Evolutionary conservation across 805 yeast species (phyloP).

Genomic region (Candida ponderosae): DNA sequence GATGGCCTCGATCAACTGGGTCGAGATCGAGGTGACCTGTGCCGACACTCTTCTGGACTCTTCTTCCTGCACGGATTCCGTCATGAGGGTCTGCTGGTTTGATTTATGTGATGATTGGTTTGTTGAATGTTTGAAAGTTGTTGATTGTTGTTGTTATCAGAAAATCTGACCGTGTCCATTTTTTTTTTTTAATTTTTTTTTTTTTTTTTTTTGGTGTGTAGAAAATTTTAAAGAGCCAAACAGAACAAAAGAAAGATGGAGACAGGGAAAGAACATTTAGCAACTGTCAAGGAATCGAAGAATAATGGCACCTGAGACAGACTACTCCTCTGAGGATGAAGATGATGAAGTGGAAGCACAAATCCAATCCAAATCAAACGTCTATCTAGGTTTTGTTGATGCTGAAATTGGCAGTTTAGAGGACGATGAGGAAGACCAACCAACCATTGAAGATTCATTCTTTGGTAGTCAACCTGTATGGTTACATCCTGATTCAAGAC

Average conservation of each 20-base stretch:
- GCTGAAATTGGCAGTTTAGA: constrained; percentile 39
- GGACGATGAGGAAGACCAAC: constrained; percentile 26
- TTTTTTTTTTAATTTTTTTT: neutral
- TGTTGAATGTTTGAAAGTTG: too few species aligned
- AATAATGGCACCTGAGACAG: neutral
- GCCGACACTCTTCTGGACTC: constrained; percentile 37
- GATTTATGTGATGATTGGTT: neutral
- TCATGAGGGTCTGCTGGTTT: neutral
- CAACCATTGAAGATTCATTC: constrained; percentile 58
- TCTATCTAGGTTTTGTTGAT: constrained; percentile 60
- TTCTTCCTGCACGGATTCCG: constrained; percentile 15
- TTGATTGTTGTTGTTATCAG: too few species aligned
- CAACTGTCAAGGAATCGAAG: neutral
- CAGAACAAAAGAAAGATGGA: too few species aligned
- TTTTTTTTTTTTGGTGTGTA: neutral
- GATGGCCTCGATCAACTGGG: constrained; percentile 52
- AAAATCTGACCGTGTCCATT: neutral
- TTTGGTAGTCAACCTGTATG: constrained; percentile 77
- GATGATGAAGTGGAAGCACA: neutral
- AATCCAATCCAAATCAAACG: constrained; percentile 21
- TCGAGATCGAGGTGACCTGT: constrained; percentile 50
- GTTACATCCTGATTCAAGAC: constrained; percentile 54
- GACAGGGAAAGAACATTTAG: neutral
- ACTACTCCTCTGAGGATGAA: neutral
- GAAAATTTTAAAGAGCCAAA: neutral